phyloP scores from a whole-genome alignment of 179 eudicot species.

The Silene coronaria region DNA sequence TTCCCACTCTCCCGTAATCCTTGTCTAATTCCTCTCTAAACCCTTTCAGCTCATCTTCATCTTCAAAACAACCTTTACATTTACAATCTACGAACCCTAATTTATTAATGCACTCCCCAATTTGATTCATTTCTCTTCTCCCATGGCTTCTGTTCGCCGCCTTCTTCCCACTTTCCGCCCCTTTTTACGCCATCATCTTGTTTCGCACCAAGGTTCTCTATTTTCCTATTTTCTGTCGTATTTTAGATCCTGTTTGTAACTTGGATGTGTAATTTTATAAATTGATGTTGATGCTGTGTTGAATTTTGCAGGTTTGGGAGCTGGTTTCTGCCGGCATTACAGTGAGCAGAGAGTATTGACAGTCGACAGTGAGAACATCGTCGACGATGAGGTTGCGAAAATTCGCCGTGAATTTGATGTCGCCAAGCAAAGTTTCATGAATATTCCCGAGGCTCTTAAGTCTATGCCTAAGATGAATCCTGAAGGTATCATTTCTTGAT shows the following conservation, averaged over 20 bases:
- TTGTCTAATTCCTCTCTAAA: no score
- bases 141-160: constrained; percentile 39
- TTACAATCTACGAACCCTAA: background rate
- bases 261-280: background rate
- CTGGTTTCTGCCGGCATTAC: constrained; percentile 28
- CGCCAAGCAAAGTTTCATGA: constrained; percentile 55
- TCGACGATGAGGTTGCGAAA: constrained; percentile 43
- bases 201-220: constrained; percentile 10
- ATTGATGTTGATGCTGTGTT: background rate
- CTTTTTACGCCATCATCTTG: background rate
- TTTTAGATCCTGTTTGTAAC: background rate
- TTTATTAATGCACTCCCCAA: background rate
- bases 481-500: constrained; percentile 50
- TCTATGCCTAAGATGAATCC: constrained; percentile 80
- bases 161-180: constrained; percentile 32
- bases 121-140: constrained; percentile 8
- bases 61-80: constrained; percentile 13
- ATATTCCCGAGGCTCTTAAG: constrained; percentile 65
- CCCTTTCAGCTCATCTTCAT: background rate
- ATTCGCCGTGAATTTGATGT: constrained; percentile 56
- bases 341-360: constrained; percentile 36
- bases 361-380: constrained; percentile 36
- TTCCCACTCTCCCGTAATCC: no score
- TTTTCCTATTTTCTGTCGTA: background rate
- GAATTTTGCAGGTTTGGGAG: constrained; percentile 28